Evolutionary conservation across 352 stramenopile species (phyloP), one percentile per base, ranked within the genome.

Genomic region (Aphanomyces euteiches): DNA sequence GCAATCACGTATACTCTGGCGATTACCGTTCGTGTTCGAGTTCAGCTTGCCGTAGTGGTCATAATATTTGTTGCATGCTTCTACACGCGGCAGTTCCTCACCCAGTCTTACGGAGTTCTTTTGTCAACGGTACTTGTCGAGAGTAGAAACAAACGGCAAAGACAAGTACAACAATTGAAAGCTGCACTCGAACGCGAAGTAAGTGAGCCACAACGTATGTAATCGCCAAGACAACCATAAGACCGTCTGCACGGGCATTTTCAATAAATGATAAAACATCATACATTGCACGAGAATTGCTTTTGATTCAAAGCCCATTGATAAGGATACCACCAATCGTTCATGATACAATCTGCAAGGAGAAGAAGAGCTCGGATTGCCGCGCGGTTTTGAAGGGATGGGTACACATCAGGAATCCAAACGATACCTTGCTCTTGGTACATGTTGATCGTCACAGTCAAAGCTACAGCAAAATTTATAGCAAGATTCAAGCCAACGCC

Each of bases 171-270:
- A 70, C 45, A 10, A 48, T 48, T 17, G n/a, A 17, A 10, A 70
- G 64, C 8, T 53, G 40, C 17, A 70, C 6, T 15, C 64, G 53
- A 12, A 70, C 43, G 4, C 48, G 7, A 5, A 59, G n/a, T 4
- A 21, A 36, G 21, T 59, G 15, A 15, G 64, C 45, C 15, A 34
- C 17, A 5, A 45, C 6, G 4, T 5, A 59, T 21, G 47, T 7
- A 4, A 61, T 6, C 15, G 64, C 64, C 4, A 70, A 34, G 7
- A 6, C 7, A 15, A 70, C 43, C 64, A 70, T 70, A n/a, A 70
- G 4, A 19, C 34, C 43, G 19, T 70, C 64, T 3, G 41, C n/a
- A 7, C 56, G 48, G 37, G 47, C 21, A 7, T 59, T 36, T n/a
- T 19, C 28, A n/a, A 37, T 12, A 12, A 59, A 19, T 15, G 38